Base-by-base conservation (phyloP, 129 eudicot genomes). In the Oenanthe sinensis region DNA sequence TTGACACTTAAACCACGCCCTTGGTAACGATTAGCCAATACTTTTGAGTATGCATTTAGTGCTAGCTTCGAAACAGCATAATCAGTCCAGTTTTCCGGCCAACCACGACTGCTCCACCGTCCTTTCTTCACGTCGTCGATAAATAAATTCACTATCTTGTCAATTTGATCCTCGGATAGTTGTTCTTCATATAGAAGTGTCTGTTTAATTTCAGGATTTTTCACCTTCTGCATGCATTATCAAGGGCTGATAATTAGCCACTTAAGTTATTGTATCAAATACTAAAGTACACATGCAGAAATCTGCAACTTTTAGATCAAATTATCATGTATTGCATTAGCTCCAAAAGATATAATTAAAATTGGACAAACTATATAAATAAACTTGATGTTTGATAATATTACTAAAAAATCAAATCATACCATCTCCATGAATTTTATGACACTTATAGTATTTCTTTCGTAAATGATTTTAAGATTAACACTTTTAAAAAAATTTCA, bases 31-130 rank as follows among this genome's bases (percentile, higher is more conserved):
- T 76, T 80, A 0, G 98, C 96, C 82, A 94, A 78, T 49, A 94
- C 75, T 10, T 78, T 82, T 4, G 98, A 86, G 71, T 94, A 91
- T 17, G 96, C 89, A 65, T 94, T 94, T 20, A 94, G 81, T 0
- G 97, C 98, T 14, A 94, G 80, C 75, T 94, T 94, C 0, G 98
- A 91, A 2, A 94, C 93, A 2, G 98, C 86, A 79, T 94, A 94
- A 75, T 91, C 98, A 0, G 97, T 89, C 98, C 98, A 94, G 37
- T 84, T 58, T 75, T 94, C 74, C 4, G 97, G 98, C 98, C 98
- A 94, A 46, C 97, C 97, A 49, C 77, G 79, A 17, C 50, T 84
- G 36, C 77, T 79, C 97, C 98, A 94, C 14, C 79, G 84, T 20
- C 89, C 91, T 10, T 74, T 83, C 49, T 84, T 90, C 50, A 90